phyloP scores from a whole-genome alignment of 2,329 filamentous ascomycete genomes.

The Apiospora arundinis region DNA sequence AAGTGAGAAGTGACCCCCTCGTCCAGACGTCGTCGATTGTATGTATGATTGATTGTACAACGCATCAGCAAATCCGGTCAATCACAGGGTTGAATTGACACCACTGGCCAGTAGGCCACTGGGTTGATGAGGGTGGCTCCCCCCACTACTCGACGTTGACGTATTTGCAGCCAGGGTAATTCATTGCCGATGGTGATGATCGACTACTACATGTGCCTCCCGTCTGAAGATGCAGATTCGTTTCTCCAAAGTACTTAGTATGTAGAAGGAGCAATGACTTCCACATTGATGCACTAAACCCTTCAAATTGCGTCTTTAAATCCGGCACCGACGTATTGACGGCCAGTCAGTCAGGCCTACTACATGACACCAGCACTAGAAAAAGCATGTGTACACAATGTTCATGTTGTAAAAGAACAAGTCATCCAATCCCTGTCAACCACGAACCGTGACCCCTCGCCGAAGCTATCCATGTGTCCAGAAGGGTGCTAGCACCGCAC shows the following conservation, averaged over 20 bases:
- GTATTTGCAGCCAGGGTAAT: neutral
- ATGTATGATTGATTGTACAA: conserved; percentile 23
- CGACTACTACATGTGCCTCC: neutral
- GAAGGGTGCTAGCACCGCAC: neutral
- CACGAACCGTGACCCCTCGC: conserved; percentile 13
- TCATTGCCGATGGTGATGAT: neutral
- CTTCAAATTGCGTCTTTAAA: too few relatives aligned
- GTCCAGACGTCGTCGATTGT: neutral
- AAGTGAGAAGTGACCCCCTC: neutral
- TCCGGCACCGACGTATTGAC: too few relatives aligned
- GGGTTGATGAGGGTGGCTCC: neutral
- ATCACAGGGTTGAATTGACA: conserved; percentile 20
- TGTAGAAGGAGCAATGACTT: too few relatives aligned
- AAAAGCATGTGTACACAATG: neutral
- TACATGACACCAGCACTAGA: neutral
- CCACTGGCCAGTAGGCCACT: too few relatives aligned
- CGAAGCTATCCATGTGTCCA: neutral
- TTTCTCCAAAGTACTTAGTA: too few relatives aligned
- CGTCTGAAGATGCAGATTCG: too few relatives aligned
- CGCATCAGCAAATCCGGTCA: conserved; percentile 16
- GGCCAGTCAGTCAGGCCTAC: too few relatives aligned
- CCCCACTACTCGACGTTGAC: conserved; percentile 5
- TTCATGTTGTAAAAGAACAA: neutral
- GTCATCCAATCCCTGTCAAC: neutral
- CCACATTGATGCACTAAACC: too few relatives aligned